Base-by-base conservation (phyloP, 306 rosid species). In the Purshia tridentata region DNA sequence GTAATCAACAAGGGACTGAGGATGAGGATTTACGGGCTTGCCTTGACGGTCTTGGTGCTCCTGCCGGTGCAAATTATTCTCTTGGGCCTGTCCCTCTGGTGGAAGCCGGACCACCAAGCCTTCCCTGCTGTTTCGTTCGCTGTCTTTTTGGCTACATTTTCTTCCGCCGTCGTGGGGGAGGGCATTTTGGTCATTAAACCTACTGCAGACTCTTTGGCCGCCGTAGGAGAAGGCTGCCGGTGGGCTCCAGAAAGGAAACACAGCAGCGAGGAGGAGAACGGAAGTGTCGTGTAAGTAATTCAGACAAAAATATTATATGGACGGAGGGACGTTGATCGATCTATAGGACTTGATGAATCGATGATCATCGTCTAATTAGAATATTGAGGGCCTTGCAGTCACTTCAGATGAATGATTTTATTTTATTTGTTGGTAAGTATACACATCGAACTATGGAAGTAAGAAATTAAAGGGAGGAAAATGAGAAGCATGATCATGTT, bases 171-270 rank as follows among this genome's bases (percentile, higher is more conserved):
- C 2, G 67, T 72, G 0, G 96, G 97, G 11, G 86, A 91, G 82
- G 96, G 97, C 4, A 83, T 94, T 62, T 77, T 94, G 84, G 96
- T 94, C n/a, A 89, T 94, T 64, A 90, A 77, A 51, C 96, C 97
- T 0, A 86, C 91, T 1, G 72, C 87, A 0, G 97, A 94, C 9
- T 83, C 96, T 0, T 78, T 94, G 83, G 89, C 87, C 1, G 95
- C 92, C 10, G 88, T 91, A 8, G 87, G 77, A 0, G 58, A 42
- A 0, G 39, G 40, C 35, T 45, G 76, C 56, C 39, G 29, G 64
- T 79, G 81, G 87, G 45, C 46, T 13, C n/a, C 72, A 1, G 44
- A 61, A 7, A 57, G 15, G 37, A 56, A 29, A 22, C 11, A 29
- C 35, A 29, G 35, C 35, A 29, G 35, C 35, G 35, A 29, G 35